These are phyloP conservation scores for Salix suchowensis DNA, from an alignment of 345 rosid genomes.

Conservation along the genomic window DNA sequence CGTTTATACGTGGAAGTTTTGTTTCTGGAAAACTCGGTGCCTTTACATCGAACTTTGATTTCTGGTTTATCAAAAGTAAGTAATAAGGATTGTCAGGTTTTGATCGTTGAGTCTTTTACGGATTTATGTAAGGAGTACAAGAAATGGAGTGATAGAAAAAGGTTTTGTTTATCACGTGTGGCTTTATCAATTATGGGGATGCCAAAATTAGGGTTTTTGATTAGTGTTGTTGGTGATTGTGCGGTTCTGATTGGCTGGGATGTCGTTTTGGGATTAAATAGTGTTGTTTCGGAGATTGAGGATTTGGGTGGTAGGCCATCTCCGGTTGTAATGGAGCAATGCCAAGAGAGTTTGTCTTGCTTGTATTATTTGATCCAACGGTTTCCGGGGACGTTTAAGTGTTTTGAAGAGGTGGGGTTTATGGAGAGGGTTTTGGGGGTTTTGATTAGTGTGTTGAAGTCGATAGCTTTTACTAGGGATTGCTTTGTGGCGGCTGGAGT, in stretches of 20 bases:
- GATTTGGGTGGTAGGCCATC: slow-evolving; percentile 67
- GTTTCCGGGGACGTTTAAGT: slow-evolving; percentile 55
- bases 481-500: slow-evolving; percentile 95
- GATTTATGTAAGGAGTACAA: slow-evolving; percentile 56
- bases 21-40: slow-evolving; percentile 77
- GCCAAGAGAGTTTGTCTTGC: slow-evolving; percentile 89
- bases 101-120: slow-evolving; percentile 51
- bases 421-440: slow-evolving; percentile 57
- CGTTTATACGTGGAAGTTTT: slow-evolving; percentile 58
- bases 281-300: slow-evolving; percentile 53
- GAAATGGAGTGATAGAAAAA: slow-evolving; percentile 29
- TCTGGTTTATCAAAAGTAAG: slow-evolving; percentile 60
- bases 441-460: slow-evolving; percentile 57
- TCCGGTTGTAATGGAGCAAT: slow-evolving; percentile 89
- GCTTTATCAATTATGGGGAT: slow-evolving; percentile 81
- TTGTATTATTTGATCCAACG: slow-evolving; percentile 88
- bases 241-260: slow-evolving; percentile 70
- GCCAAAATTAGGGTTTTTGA: slow-evolving; percentile 77
- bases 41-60: slow-evolving; percentile 71
- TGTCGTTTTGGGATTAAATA: slow-evolving; percentile 59
- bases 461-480: slow-evolving; percentile 69
- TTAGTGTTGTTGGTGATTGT: slow-evolving; percentile 65
- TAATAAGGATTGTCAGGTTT: slow-evolving; percentile 31
- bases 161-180: slow-evolving; percentile 76
- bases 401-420: slow-evolving; percentile 32